Evolutionary conservation across 2,329 filamentous ascomycete genomes (phyloP), one percentile per base, ranked within the genome.

Genomic region (Falciphora oryzae): DNA sequence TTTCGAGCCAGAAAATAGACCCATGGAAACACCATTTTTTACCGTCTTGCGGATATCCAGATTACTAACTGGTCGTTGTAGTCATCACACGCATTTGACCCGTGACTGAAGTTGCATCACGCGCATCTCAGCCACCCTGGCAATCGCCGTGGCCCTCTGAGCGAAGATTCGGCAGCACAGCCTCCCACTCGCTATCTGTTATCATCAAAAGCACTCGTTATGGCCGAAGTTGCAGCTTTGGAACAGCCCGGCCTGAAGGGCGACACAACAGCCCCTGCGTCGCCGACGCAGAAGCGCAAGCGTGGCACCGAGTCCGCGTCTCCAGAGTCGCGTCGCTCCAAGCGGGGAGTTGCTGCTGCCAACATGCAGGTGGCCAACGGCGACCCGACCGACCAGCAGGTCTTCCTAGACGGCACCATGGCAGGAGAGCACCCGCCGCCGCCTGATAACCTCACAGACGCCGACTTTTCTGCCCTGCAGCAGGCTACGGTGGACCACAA

Each of bases 401-500:
- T 82, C 18, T 86, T 85, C 69, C 83, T 86, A 38, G 83, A 85
- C 68, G 82, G 77, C 68, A 79, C 81, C 58, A 80, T 84, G 32
- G 82, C 84, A 66, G 74, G 76, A 13, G 78, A 78, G 6, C 77
- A 78, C 61, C 76, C 18, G 75, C 76, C 25, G 67, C 44, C 50
- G 22, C 28, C 61, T 27, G 71, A 58, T 65, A 71, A 68, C 69
- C 73, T 61, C 79, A 82, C 62, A 81, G 81, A 44, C n/a, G 61
- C 83, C 66, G 83, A 86, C 69, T 85, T 86, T 69, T 81, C 78
- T 67, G 83, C 83, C 38, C 78, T 86, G 7, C 82, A 85, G 68
- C 83, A 85, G 70, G 83, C 83, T 13, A 77, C 83, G 7, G 76
- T 73, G 27, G 73, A 82, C 25, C 81, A 83, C 67, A 74, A 76